Base-by-base conservation (phyloP, 2,329 filamentous ascomycete genomes). In the Penicillium sp. region DNA sequence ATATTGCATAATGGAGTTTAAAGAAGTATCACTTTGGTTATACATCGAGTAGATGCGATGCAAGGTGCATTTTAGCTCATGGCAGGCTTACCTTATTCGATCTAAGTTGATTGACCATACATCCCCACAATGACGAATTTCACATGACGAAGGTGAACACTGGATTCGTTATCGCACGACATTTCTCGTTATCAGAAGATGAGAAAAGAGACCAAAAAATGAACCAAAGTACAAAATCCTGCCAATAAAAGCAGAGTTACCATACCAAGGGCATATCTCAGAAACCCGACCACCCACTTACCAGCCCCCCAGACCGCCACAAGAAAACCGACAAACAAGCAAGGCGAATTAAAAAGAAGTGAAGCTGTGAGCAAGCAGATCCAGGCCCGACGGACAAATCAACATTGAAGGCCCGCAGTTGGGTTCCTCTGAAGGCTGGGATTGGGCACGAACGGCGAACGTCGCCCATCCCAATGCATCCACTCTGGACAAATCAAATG, bases 391-490 rank as follows among this genome's bases (percentile, higher is more conserved):
- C 51, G 52, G 57, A 55, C 58, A 61, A 57, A 55, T 54, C 50
- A 58, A 51, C 54, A 46, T 52, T 53, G 52, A 48, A 60, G 59
- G 56, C 58, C 63, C 59, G 57, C 61, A 53, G 55, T 67, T 70
- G 64, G 66, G 66, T 65, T 55, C 45, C 53, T 49, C 50, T 48
- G 53, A 45, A 63, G 62, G 60, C 59, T 63, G 59, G 63, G 60
- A 68, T 65, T 62, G 64, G 61, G 62, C 65, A 64, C 52, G 43
- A 66, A 64, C 47, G 39, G 48, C 57, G 39, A 55, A 49, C 45
- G 53, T 56, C 60, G 53, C 46, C 45, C 48, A 33, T 46, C 33
- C 29, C 29, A 22, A 24, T 41, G 45, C 52, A 53, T 16, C 31
- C 7, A 16, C 26, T 45, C 19, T 21, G 14, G 22, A 19, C 35